Evolutionary conservation across 768 basidiomycete genomes (phyloP).

Genomic region (Lentinula boryana): DNA sequence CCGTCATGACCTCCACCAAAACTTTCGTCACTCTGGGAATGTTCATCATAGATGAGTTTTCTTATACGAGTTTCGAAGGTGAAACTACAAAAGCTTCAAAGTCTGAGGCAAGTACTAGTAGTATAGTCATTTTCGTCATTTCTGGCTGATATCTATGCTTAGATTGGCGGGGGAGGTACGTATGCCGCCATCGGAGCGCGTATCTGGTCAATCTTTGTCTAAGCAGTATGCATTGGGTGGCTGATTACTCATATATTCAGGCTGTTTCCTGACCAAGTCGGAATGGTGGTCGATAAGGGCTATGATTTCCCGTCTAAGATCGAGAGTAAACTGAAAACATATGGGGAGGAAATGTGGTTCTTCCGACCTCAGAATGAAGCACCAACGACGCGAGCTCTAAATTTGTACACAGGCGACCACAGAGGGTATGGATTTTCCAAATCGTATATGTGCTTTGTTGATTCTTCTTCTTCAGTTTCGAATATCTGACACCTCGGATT

Average conservation of each 20-base stretch:
- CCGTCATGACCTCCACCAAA: slow-evolving; percentile 9
- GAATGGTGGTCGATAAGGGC: slow-evolving; percentile 84
- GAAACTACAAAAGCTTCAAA: slow-evolving; percentile 36
- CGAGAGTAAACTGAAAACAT: slow-evolving; percentile 47
- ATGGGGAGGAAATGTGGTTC: slow-evolving; percentile 74
- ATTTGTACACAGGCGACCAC: slow-evolving; percentile 67
- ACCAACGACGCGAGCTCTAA: slow-evolving; percentile 68
- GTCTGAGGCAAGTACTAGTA: slow-evolving; percentile 39
- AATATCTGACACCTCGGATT: slow-evolving; percentile 69
- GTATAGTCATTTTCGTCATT: neutral
- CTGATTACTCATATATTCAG: slow-evolving; percentile 25
- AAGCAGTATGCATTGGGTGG: neutral
- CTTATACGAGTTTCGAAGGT: slow-evolving; percentile 53
- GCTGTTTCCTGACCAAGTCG: slow-evolving; percentile 58
- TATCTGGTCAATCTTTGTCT: slow-evolving; percentile 49
- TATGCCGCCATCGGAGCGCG: slow-evolving; percentile 78
- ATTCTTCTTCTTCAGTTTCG: slow-evolving; percentile 45
- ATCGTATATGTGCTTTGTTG: neutral
- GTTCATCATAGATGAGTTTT: slow-evolving; percentile 87
- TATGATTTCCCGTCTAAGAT: slow-evolving; percentile 64
- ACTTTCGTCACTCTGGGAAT: slow-evolving; percentile 72
- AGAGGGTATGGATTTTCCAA: slow-evolving; percentile 44
- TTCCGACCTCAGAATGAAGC: slow-evolving; percentile 54
- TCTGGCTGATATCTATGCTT: slow-evolving; percentile 1
- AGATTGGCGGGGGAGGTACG: slow-evolving; percentile 90